These are phyloP conservation scores for Tetrapisispora iriomotensis DNA, from an alignment of 805 yeast genomes.

Conservation along the genomic window DNA sequence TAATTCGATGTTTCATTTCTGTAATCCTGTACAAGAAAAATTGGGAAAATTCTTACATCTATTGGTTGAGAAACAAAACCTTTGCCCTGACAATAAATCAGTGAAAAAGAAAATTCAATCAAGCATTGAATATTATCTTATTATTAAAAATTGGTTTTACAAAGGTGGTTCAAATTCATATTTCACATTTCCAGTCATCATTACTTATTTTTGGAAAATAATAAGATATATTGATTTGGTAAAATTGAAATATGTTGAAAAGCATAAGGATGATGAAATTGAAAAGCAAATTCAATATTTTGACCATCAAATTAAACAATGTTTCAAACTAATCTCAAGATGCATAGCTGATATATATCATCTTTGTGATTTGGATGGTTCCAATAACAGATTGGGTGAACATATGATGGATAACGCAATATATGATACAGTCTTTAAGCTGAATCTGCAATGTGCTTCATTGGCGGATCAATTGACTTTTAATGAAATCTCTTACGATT, in stretches of 20 bases:
- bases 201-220: constrained; percentile 49
- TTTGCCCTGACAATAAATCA: neutral
- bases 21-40: constrained; percentile 37
- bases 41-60: constrained; percentile 64
- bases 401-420: neutral
- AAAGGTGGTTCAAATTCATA: constrained; percentile 41
- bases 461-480: constrained; percentile 69
- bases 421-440: constrained; percentile 29
- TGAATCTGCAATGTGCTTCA: constrained; percentile 57
- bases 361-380: constrained; percentile 9
- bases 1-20: neutral
- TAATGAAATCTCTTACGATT: constrained; percentile 73
- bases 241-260: constrained; percentile 13
- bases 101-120: neutral
- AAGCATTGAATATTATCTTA: constrained; percentile 32
- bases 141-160: constrained; percentile 17
- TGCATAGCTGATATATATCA: constrained; percentile 56
- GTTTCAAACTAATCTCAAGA: constrained; percentile 68
- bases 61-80: constrained; percentile 31
- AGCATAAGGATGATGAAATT: neutral
- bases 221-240: constrained; percentile 39
- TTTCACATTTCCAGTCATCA: constrained; percentile 63
- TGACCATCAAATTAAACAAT: constrained; percentile 31
- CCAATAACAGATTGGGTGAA: neutral
- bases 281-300: constrained; percentile 5